These are phyloP conservation scores for Cutaneotrichosporon curvatum DNA, from an alignment of 1,284 basidiomycete genomes.

Conservation along the genomic window DNA sequence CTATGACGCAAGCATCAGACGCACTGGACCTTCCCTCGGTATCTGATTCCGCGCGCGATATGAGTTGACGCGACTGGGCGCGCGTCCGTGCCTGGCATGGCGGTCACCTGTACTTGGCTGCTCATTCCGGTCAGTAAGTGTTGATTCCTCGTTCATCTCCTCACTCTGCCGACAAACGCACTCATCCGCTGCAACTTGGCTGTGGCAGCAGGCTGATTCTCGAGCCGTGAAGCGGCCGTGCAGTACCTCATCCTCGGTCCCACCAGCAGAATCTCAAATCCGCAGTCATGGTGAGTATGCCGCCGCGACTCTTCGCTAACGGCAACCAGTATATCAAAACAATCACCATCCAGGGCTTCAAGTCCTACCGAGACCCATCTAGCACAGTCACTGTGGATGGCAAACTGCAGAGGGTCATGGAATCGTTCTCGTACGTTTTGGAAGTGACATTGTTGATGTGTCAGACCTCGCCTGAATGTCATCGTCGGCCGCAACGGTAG, in stretches of 20 bases:
- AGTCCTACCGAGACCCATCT: constrained; percentile 70
- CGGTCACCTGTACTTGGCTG: neutral
- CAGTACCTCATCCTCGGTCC: no score
- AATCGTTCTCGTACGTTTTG: constrained; percentile 1
- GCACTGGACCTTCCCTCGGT: no score
- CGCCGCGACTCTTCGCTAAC: constrained; percentile 1
- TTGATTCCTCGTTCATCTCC: no score
- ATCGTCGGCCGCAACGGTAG: constrained; percentile 92
- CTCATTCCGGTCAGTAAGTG: neutral
- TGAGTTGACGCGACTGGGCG: constrained; percentile 5
- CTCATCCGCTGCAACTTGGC: no score
- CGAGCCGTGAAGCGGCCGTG: no score
- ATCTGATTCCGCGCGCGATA: no score
- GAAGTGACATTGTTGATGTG: constrained; percentile 23
- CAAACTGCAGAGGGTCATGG: constrained; percentile 1
- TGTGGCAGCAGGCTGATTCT: no score
- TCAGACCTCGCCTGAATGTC: constrained; percentile 79
- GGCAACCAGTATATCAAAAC: constrained; percentile 69
- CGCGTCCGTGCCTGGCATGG: constrained; percentile 5
- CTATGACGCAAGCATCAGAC: no score
- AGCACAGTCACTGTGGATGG: neutral
- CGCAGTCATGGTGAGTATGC: no score
- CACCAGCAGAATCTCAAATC: no score
- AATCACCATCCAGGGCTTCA: constrained; percentile 89
- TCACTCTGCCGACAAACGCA: no score